Base-by-base conservation (phyloP, 345 rosid species). In the Euphorbia peplus region DNA sequence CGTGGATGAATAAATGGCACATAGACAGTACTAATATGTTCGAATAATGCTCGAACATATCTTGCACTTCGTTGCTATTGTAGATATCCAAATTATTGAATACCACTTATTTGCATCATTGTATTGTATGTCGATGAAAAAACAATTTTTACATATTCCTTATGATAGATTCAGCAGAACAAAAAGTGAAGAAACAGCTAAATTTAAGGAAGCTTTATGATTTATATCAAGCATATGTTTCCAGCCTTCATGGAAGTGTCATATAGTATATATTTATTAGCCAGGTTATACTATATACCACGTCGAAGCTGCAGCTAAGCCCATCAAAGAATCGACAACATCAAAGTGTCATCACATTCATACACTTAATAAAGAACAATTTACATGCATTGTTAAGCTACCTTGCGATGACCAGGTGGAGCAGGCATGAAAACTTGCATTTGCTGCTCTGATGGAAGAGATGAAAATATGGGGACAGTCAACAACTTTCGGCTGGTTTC, bases 401-500 rank as follows among this genome's bases (percentile, higher is more conserved):
- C 98, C 96, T 91, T 91, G 50, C 97, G 96, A 59, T 84, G 83
- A 30, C 92, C 95, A 66, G 71, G 48, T 0, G 84, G 90, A 59
- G 98, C 81, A 42, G 96, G 88, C 37, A 81, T 69, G 75, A 91
- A 93, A 65, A 79, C 97, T 58, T 70, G 78, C 95, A 89, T 82
- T 71, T 91, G 98, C 77, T 89, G 88, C 61, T 93, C 97, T 24
- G 97, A 86, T 56, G 98, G 96, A 75, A 91, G 97, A 73, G 95
- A 88, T 39, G 98, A 85, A 70, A 86, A 93, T 29, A 93, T 91
- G 32, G 95, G 78, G 70, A 80, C 81, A 2, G 88, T 83, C 70
- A 73, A 42, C 73, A 93, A 70, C 67, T 91, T 88, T 62, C 73
- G 76, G 12, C 46, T 80, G 29, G 73, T 82, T 84, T 88, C 93